These are phyloP conservation scores for Saccharomycopsis guyanensis DNA, from an alignment of 805 yeast genomes.

Conservation along the genomic window DNA sequence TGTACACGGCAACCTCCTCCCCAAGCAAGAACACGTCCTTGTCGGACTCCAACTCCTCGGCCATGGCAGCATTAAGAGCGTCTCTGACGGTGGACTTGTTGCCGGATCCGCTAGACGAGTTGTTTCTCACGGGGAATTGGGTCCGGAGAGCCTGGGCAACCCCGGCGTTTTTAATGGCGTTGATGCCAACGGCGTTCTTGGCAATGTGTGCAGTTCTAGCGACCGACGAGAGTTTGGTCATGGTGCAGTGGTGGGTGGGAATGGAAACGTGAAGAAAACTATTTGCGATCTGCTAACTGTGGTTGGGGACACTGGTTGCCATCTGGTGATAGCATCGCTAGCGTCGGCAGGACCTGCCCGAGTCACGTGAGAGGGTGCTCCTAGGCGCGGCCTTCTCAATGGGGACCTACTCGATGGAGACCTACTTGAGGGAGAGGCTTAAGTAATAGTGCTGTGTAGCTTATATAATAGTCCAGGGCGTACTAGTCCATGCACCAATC, in stretches of 20 bases:
- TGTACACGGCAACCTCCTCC: conserved; percentile 98
- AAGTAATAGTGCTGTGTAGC: no score
- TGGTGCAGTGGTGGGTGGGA: background rate
- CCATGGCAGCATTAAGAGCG: conserved; percentile 89
- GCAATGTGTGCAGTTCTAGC: conserved; percentile 21
- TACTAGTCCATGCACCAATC: no score
- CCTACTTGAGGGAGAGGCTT: no score
- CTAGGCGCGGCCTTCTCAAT: no score
- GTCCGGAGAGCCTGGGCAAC: conserved; percentile 15
- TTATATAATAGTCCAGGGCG: no score
- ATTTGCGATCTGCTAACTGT: background rate
- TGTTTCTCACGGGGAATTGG: conserved; percentile 14
- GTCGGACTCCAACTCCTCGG: conserved; percentile 96
- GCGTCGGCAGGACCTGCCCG: no score
- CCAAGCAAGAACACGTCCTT: conserved; percentile 93
- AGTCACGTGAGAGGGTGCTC: no score
- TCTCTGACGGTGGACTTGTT: conserved; percentile 87
- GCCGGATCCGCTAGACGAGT: conserved; percentile 35
- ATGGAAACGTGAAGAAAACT: background rate
- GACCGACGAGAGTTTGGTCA: conserved; percentile 19
- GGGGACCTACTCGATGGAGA: no score
- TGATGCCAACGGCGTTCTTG: conserved; percentile 7
- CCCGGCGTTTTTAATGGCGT: conserved; percentile 6
- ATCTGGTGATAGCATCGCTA: background rate
- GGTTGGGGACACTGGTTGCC: background rate